A percentile compares a stretch with the other conserved stretches of the same genome.
Conservation (phyloP, 768 basidiomycete species). For the Rubroboletus satanas region DNA sequence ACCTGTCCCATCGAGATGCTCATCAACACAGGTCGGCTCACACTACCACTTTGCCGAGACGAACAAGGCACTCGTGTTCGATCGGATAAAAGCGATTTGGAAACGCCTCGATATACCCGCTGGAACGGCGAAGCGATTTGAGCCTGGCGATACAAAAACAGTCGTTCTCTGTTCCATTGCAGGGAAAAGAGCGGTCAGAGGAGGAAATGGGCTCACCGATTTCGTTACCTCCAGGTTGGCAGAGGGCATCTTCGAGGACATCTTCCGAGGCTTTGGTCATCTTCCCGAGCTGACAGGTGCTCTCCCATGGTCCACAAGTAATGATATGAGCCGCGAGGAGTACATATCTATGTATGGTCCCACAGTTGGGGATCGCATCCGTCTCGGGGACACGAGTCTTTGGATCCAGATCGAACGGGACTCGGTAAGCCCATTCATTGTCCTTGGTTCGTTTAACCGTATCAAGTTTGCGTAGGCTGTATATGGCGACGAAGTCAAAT, state of each 20-base stretch:
- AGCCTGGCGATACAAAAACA: conserved; percentile 86
- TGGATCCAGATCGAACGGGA: conserved; percentile 95
- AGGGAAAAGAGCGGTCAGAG: conserved; percentile 67
- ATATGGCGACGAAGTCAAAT: conserved; percentile 97
- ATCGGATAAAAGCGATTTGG: conserved; percentile 75
- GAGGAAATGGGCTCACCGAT: conserved; percentile 64
- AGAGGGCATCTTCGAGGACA: conserved; percentile 28
- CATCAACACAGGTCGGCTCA: conserved; percentile 66
- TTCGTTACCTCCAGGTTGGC: conserved; percentile 47
- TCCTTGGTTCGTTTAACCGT: neutral
- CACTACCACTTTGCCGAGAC: conserved; percentile 95
- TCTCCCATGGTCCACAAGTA: conserved; percentile 46
- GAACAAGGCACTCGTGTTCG: conserved; percentile 76
- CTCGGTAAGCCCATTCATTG: conserved; percentile 40
- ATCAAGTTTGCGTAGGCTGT: conserved; percentile 49
- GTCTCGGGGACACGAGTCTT: conserved; percentile 83
- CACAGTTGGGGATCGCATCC: conserved; percentile 83
- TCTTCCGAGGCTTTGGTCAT: conserved; percentile 60
- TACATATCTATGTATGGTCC: conserved; percentile 97
- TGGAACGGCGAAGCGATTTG: conserved; percentile 94
- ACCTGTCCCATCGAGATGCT: neutral
- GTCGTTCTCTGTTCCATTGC: conserved; percentile 78
- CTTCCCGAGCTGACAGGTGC: conserved; percentile 58
- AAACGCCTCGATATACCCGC: conserved; percentile 90
- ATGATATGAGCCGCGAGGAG: conserved; percentile 58